Conservation (phyloP, 2,329 filamentous ascomycete genomes). For the Golovinomyces cichoracearum region DNA sequence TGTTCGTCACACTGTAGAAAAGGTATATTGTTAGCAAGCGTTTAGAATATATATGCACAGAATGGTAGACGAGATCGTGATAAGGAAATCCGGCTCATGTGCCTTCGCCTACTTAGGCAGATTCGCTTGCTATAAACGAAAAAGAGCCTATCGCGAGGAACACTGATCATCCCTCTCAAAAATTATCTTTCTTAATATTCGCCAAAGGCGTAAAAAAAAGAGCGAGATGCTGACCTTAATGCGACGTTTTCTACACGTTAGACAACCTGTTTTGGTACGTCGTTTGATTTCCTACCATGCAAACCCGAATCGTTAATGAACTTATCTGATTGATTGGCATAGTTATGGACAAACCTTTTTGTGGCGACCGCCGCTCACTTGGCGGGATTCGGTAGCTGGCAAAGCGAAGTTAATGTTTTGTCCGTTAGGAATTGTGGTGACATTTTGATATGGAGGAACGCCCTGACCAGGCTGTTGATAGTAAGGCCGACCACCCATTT, state of each 20-base stretch:
- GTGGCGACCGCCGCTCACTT: conserved; percentile 35
- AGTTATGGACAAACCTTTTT: conserved; percentile 18
- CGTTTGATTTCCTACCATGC: conserved; percentile 39
- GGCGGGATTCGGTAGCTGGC: conserved; percentile 24
- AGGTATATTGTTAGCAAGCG: background rate
- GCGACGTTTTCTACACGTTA: conserved; percentile 37
- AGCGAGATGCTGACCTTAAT: conserved; percentile 37
- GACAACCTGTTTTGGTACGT: conserved; percentile 47
- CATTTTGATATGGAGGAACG: conserved; percentile 20
- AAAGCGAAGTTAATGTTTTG: conserved; percentile 28
- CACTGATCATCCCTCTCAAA: conserved; percentile 1
- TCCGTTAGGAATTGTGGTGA: conserved; percentile 21
- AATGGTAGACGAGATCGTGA: background rate
- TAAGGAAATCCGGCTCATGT: conserved; percentile 11
- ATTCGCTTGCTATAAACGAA: conserved; percentile 17
- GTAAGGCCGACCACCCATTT: conserved; percentile 21
- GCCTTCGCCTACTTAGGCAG: conserved; percentile 16
- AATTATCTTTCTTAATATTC: too few relatives aligned
- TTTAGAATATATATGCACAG: background rate
- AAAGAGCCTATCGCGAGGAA: conserved; percentile 14
- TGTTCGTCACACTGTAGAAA: conserved; percentile 66
- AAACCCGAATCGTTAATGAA: conserved; percentile 8
- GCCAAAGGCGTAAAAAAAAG: too few relatives aligned
- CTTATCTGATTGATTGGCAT: conserved; percentile 4
- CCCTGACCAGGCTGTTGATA: conserved; percentile 20